Conservation (phyloP, 169 alveolate genomes). For the Neospora caninum region DNA sequence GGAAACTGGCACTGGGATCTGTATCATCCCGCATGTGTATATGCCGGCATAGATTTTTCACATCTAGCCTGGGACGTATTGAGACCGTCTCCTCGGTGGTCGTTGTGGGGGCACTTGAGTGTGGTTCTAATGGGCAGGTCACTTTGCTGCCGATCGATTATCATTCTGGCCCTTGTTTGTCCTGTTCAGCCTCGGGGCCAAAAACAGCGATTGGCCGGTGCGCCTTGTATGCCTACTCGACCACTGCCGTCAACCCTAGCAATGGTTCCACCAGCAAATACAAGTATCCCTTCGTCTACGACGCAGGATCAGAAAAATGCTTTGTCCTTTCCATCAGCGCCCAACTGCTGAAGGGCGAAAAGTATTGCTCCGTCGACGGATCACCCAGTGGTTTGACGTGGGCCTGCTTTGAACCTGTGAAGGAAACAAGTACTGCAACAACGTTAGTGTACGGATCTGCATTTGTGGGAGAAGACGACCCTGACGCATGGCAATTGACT, state of each 20-base stretch:
- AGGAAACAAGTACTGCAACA: neutral
- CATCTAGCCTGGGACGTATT: too few relatives aligned
- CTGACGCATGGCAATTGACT: constrained; percentile 41
- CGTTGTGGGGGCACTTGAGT: too few relatives aligned
- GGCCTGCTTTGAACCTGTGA: constrained; percentile 51
- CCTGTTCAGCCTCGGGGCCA: neutral
- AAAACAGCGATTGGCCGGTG: constrained; percentile 20
- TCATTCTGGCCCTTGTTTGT: neutral
- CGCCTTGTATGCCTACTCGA: constrained; percentile 38
- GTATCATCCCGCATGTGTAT: too few relatives aligned
- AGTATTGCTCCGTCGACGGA: constrained; percentile 37
- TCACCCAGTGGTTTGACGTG: constrained; percentile 28
- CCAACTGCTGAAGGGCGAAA: constrained; percentile 44
- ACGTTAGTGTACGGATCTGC: constrained; percentile 55
- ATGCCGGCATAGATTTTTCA: too few relatives aligned
- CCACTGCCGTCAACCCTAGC: constrained; percentile 1
- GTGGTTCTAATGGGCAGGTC: too few relatives aligned
- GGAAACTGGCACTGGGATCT: too few relatives aligned
- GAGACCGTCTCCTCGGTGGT: too few relatives aligned
- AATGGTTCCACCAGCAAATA: neutral
- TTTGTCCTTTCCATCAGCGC: constrained; percentile 30
- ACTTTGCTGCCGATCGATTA: too few relatives aligned
- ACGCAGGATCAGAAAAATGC: neutral
- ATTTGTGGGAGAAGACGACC: constrained; percentile 22
- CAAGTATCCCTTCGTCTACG: constrained; percentile 54